Base-by-base conservation (phyloP, 495 filamentous ascomycete genomes). In the Chaetomium fimeti region DNA sequence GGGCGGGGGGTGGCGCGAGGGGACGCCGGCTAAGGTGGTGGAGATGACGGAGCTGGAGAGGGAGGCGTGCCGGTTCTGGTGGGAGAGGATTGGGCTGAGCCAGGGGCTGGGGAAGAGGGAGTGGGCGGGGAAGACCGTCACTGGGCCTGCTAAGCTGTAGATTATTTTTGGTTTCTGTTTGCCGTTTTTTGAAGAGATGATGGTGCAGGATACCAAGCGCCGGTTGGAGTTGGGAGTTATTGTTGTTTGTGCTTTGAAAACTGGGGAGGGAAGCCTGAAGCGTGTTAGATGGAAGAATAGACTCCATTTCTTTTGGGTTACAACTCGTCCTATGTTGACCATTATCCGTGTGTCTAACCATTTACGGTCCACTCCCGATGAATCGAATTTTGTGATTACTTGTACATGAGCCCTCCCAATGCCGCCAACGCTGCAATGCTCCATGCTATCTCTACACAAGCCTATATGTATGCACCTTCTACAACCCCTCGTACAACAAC, bases 1-100 rank as follows among this genome's bases (percentile, higher is more conserved):
- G 8, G 76, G 76, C 15, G 82, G 81, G 2, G 77, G 78, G 15
- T 66, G 53, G 7, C 61, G 70, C 7, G 65, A 55, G 12, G 85
- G 84, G 0, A 70, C 73, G 2, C 73, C 82, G 18, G 84, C 78
- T 0, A 68, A 81, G 65, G 71, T 79, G 38, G 71, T 74, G 36
- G 54, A 48, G 67, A 64, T 74, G 74, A 83, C 71, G 55, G 75
- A 71, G 6, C 79, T 81, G 65, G 79, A 81, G 57, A 74, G 65
- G 40, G 71, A 75, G 61, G 78, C 87, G 67, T 86, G 82, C 57
- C 64, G 74, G 29, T 89, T 86, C 64, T 89, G 87, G 87, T 86
- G 75, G 74, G 69, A 67, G 24, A 71, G 75, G 48, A 69, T 76
- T 16, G 48, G 74, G 52, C 53, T 79, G 20, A 82, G 80, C 43